Percentiles rank a stretch among this genome's conserved stretches.
These are phyloP conservation scores for Viola odorata DNA, from an alignment of 345 rosid genomes.

Conservation along the genomic window DNA sequence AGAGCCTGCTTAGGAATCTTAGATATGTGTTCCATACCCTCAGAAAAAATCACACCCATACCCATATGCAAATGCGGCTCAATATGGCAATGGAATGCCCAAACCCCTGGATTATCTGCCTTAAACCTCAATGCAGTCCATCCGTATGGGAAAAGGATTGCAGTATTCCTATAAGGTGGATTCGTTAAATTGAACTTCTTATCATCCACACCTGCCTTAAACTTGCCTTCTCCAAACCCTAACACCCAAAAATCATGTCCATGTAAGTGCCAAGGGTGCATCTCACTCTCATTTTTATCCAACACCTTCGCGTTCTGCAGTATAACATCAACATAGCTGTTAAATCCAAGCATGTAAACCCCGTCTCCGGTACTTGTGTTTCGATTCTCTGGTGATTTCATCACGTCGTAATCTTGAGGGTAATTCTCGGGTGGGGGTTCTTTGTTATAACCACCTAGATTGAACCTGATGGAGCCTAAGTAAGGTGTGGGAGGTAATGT, in stretches of 20 bases:
- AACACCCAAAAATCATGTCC: conserved; percentile 88
- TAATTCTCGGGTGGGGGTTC: conserved; percentile 44
- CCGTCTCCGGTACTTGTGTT: conserved; percentile 49
- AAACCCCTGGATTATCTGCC: conserved; percentile 80
- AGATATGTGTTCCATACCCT: conserved; percentile 34
- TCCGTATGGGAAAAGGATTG: conserved; percentile 59
- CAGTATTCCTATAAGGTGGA: conserved; percentile 70
- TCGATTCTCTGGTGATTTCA: conserved; percentile 39
- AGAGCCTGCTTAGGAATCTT: conserved; percentile 33
- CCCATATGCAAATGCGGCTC: conserved; percentile 95
- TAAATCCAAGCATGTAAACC: conserved; percentile 38
- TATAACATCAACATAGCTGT: conserved; percentile 62
- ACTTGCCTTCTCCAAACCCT: conserved; percentile 74
- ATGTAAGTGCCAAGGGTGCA: conserved; percentile 87
- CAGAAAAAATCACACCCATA: conserved; percentile 82
- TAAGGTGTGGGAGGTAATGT: not conserved
- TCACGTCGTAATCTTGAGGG: conserved; percentile 36
- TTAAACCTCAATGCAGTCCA: conserved; percentile 87
- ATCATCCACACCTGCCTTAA: conserved; percentile 22
- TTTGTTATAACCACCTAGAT: conserved; percentile 19
- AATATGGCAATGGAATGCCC: conserved; percentile 91
- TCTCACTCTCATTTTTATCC: conserved; percentile 38
- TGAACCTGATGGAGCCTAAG: not conserved
- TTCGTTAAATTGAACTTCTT: conserved; percentile 47
- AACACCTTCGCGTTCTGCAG: conserved; percentile 66